These are phyloP conservation scores for Trapa incisa DNA, from an alignment of 345 rosid species.

Conservation along the genomic window DNA sequence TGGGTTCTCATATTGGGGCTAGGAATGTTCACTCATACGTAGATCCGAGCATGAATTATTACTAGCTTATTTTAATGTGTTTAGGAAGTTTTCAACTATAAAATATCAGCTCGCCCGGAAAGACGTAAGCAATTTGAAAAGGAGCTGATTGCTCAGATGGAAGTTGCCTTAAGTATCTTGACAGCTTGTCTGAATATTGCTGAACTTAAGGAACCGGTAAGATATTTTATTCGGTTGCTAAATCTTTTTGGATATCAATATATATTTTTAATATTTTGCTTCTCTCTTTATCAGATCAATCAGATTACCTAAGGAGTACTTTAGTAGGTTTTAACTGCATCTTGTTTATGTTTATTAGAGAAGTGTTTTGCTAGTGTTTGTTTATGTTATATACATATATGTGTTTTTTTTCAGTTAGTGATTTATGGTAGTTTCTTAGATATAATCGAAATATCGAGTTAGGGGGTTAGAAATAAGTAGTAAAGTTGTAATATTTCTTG, in stretches of 20 bases:
- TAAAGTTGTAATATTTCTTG: background rate
- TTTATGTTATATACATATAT: background rate
- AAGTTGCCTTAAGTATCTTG: slow-evolving; percentile 64
- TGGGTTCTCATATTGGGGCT: slow-evolving; percentile 1
- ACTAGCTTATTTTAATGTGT: slow-evolving; percentile 7
- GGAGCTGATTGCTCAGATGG: slow-evolving; percentile 83
- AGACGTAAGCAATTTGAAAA: slow-evolving; percentile 86
- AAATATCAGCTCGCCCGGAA: slow-evolving; percentile 98
- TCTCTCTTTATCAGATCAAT: background rate
- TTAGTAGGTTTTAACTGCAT: background rate
- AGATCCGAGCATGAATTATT: background rate
- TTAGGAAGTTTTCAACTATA: slow-evolving; percentile 91
- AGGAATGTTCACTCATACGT: background rate
- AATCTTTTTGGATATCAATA: background rate
- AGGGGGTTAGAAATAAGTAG: background rate
- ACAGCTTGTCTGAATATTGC: slow-evolving; percentile 63
- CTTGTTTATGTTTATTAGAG: background rate
- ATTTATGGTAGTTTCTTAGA: background rate
- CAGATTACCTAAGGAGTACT: background rate
- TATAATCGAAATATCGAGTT: background rate
- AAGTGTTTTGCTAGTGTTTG: background rate
- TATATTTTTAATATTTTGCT: background rate
- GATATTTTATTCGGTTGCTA: slow-evolving; percentile 11
- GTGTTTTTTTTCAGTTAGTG: background rate
- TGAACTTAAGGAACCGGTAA: slow-evolving; percentile 90